Base-by-base conservation (phyloP, 768 basidiomycete species). In the Aureoboletus auriporus region DNA sequence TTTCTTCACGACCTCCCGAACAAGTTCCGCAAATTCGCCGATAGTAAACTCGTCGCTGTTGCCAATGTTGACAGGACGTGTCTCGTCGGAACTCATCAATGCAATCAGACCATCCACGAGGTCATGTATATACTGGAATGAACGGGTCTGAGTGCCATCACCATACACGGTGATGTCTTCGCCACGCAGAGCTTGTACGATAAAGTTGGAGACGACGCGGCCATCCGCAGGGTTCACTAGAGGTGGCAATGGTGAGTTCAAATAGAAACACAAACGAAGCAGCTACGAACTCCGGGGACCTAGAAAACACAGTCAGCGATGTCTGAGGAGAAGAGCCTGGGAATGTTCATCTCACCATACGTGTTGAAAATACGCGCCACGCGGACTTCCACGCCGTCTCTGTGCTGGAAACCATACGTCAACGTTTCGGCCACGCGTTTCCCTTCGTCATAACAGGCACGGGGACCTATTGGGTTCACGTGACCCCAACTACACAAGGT, bases 371-470 rank as follows among this genome's bases (percentile, higher is more conserved):
- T 99, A 55, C 96, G 89, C 3, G 94, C 94, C 36, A 99, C 94
- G 47, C 94, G 86, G 45, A 98, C 91, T 58, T 97, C 90, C 51
- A 99, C 94, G 47, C 85, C 84, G 63, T 98, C 93, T 67, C 96
- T 96, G 50, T 89, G 78, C 55, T 90, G 87, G 76, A 88, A 98
- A 35, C 94, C 94, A 62, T 98, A 99, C 7, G 95, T 94, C 55
- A 99, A 71, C 14, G 95, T 96, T 72, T 99, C 96, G 35, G 96
- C 95, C 34, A 98, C 95, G 59, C 96, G 93, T 74, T 99, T 99
- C 42, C 96, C 96, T 71, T 99, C 96, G 63, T 99, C 96, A 65
- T 99, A 99, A 70, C 96, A 99, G n/a, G 95, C 94, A 53, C 96
- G 89, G 51, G 91, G 90, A 20, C 96, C 96, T 59, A 94, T 96